Base-by-base conservation (phyloP, 225 moss, liverwort and hornwort genomes). In the Ulota crispa region DNA sequence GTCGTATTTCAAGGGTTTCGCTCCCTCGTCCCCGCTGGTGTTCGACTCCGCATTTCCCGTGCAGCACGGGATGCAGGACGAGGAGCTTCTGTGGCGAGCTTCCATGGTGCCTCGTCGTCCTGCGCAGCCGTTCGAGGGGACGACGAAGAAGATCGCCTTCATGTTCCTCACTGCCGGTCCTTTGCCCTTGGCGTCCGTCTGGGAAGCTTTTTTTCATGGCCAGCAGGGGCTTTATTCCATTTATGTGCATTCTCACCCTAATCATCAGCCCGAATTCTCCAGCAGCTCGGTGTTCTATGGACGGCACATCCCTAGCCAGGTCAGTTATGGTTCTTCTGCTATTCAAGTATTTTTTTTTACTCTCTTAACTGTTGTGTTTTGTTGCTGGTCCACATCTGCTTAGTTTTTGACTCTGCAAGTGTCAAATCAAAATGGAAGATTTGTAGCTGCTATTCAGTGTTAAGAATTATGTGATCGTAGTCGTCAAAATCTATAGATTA, bases 51-150 rank as follows among this genome's bases (percentile, higher is more conserved):
- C 85, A 68, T 83, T 86, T 31, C 87, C 88, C 42, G 80, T 93
- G 59, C 87, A 85, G 69, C 93, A 95, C 62, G 39, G 78, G 34
- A 88, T 97, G 97, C 68, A 81, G 13, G 95, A 97, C 73, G 97
- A 94, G 75, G 97, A 97, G 86, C 92, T 97, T 73, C 74, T 95
- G 55, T 97, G 97, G 97, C 88, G 93, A 88, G 89, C 97, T 28
- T 97, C 97, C 24, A 88, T 97, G 79, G 83, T 68, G 70, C 97
- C 97, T 18, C 86, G 55, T 18, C 85, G 97, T 68, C 24, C 61
- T 39, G 32, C 83, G 60, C 34, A 83, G 76, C 92, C 93, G 9
- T 56, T 82, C 7, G 64, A 75, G 70, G 82, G 88, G 70, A 84
- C 41, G 70, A 84, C 41, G 13, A 71, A 81, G 21, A 95, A 93